These are phyloP conservation scores for Eimeria acervulina DNA, from an alignment of 169 alveolate genomes.

Conservation along the genomic window DNA sequence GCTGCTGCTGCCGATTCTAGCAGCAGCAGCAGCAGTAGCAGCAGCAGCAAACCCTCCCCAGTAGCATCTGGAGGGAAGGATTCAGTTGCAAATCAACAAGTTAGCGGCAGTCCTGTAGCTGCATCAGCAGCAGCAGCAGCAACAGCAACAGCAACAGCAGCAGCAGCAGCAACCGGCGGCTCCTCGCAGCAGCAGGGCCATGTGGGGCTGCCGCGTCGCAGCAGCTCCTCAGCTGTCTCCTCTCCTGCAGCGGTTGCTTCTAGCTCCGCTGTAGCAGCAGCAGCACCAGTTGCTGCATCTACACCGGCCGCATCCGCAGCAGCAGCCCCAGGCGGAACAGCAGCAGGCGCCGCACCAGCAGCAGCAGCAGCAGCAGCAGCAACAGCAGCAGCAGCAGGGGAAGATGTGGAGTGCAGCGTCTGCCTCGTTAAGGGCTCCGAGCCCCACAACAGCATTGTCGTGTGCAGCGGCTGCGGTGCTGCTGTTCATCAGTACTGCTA, in stretches of 20 bases:
- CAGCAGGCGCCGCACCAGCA: constrained; percentile 16
- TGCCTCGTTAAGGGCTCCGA: constrained; percentile 89
- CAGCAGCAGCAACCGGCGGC: constrained; percentile 3
- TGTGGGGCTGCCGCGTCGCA: constrained; percentile 23
- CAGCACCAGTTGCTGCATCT: background rate
- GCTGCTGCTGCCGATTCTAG: constrained; percentile 59
- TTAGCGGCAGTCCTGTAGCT: constrained; percentile 1
- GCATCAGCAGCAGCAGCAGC: constrained; percentile 44
- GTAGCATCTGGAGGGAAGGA: constrained; percentile 43
- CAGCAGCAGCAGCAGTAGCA: constrained; percentile 49
- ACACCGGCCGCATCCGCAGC: constrained; percentile 5
- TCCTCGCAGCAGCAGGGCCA: background rate
- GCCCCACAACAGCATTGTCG: constrained; percentile 87
- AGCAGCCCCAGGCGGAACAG: background rate
- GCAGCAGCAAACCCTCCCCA: constrained; percentile 24
- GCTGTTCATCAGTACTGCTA: constrained; percentile 89
- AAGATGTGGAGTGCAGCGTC: constrained; percentile 84
- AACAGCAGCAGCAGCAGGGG: constrained; percentile 43
- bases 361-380: constrained; percentile 27
- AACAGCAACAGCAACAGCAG: constrained; percentile 6
- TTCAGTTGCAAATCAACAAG: background rate
- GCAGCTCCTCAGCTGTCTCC: constrained; percentile 48
- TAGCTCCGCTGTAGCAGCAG: background rate
- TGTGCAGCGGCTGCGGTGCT: constrained; percentile 87
- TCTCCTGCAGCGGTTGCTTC: constrained; percentile 35